Conservation (phyloP, 495 filamentous ascomycete species). For the Aspergillus baeticus region DNA sequence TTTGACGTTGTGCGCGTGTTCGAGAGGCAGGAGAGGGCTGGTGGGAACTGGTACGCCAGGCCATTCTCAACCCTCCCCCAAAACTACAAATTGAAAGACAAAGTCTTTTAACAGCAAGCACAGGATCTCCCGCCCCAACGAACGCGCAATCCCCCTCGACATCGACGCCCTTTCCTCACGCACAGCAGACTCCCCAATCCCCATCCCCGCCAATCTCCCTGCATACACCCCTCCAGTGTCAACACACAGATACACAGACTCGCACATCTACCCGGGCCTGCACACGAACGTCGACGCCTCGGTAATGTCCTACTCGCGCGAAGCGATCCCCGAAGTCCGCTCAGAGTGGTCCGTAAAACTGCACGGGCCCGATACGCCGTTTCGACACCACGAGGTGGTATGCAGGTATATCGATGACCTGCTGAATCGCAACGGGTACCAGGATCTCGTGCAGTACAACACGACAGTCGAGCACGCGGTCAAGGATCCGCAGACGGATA, state of each 20-base stretch:
- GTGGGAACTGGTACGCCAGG: conserved; percentile 61
- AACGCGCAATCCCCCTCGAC: conserved; percentile 30
- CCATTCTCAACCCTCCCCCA: neutral
- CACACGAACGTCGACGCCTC: conserved; percentile 42
- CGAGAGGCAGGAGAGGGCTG: conserved; percentile 55
- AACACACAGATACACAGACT: conserved; percentile 50
- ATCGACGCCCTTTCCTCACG: conserved; percentile 42
- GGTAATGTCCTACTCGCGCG: conserved; percentile 41
- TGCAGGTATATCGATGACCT: conserved; percentile 40
- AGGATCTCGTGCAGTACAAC: conserved; percentile 36
- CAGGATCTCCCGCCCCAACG: conserved; percentile 43
- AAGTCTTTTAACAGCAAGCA: neutral
- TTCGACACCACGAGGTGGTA: conserved; percentile 39
- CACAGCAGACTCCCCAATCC: conserved; percentile 47
- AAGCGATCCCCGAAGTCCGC: conserved; percentile 31
- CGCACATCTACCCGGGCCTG: conserved; percentile 37
- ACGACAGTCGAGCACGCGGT: conserved; percentile 42
- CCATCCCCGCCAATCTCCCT: conserved; percentile 46
- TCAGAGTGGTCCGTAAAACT: conserved; percentile 36
- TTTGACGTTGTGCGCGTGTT: conserved; percentile 60
- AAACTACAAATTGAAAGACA: neutral
- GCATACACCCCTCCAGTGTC: conserved; percentile 38
- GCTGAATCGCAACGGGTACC: conserved; percentile 32
- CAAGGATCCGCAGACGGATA: conserved; percentile 26
- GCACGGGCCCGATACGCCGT: conserved; percentile 38